A percentile compares a stretch with the other conserved stretches of the same genome.
Conservation (phyloP, 129 eudicot genomes). For the Artemisia annua region DNA sequence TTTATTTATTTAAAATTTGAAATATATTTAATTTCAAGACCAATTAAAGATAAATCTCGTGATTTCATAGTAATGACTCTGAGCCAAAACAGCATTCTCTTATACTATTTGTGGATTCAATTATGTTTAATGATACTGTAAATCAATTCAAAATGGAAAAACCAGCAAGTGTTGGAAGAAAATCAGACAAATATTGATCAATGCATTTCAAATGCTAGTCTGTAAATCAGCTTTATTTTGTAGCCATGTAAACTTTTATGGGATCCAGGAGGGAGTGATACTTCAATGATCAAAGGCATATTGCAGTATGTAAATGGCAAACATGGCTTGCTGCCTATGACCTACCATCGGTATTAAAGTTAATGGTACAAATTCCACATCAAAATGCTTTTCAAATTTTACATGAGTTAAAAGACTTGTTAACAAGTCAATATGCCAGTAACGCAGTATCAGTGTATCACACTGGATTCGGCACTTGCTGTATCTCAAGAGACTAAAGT, state of each 20-base stretch:
- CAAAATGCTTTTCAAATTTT: conserved; percentile 25
- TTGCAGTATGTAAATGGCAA: conserved; percentile 47
- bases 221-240: background rate
- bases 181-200: background rate
- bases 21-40: no score
- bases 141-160: no score
- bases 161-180: no score
- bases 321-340: conserved; percentile 53
- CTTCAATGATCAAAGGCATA: conserved; percentile 30
- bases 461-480: no score
- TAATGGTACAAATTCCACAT: conserved; percentile 34
- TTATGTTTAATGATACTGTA: no score
- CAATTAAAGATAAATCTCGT: background rate
- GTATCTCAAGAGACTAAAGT: no score
- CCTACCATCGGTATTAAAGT: conserved; percentile 36
- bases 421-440: background rate
- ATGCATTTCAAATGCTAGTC: background rate
- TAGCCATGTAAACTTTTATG: background rate
- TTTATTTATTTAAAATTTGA: background rate
- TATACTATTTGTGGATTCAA: background rate
- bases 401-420: background rate
- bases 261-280: conserved; percentile 11
- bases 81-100: background rate
- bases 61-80: background rate
- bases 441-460: background rate